Evolutionary conservation across 2,329 filamentous ascomycete species (phyloP).

Genomic region (Cercospora nicotianae): DNA sequence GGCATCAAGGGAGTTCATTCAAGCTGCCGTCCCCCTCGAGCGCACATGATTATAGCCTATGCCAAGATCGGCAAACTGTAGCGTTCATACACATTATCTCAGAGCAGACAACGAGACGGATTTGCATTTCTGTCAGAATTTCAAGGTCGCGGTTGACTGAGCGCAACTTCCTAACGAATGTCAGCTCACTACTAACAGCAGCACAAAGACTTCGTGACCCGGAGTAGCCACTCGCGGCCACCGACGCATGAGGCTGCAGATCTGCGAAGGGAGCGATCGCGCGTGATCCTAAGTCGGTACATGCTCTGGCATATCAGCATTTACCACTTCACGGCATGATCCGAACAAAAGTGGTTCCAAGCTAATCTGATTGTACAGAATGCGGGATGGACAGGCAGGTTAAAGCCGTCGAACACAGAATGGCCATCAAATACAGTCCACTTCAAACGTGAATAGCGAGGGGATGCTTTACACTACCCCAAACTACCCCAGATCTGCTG

Average conservation of each 20-base stretch:
- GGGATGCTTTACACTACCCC: neutral
- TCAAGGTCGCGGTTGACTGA: neutral
- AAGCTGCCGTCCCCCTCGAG: neutral
- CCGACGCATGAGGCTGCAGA: neutral
- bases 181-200: neutral
- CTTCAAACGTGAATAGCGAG: neutral
- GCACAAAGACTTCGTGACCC: neutral
- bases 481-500: neutral
- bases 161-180: neutral
- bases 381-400: neutral
- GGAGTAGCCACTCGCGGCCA: neutral
- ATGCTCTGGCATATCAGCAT: neutral
- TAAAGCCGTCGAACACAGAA: neutral
- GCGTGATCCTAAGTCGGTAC: neutral
- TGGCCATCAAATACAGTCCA: neutral
- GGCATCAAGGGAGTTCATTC: neutral
- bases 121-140: neutral
- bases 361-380: neutral
- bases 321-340: neutral
- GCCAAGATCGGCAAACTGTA: neutral
- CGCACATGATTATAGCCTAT: neutral
- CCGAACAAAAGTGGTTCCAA: neutral
- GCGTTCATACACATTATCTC: neutral
- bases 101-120: neutral
- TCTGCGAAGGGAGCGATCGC: neutral